Evolutionary conservation across 2,329 filamentous ascomycete genomes (phyloP), one percentile per base, ranked within the genome.

Genomic region (Neofusicoccum kwambonambiense): DNA sequence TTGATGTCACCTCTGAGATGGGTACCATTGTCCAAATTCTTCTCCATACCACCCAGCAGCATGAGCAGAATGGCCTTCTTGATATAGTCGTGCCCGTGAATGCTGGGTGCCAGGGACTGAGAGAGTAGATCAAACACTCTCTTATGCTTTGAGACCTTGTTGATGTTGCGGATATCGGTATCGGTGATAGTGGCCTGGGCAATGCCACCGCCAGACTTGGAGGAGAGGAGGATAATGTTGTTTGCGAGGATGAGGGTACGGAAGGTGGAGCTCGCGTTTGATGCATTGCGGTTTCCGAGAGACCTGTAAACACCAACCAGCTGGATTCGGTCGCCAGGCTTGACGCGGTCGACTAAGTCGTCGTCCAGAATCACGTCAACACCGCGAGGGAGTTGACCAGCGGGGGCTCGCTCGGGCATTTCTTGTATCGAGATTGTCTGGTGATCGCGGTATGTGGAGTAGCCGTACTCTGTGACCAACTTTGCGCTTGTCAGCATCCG

Each of bases 1-100:
- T 99, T 99, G 80, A 99, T 98, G 74, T 99, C 95, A 81, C 95
- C 95, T 85, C 95, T 90, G 76, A 99, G 81, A 86, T 99, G 95
- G 1, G 95, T 98, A 65, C 95, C 95, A 71, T 99, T 99, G 68
- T 98, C 95, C 64, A 99, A 80, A 73, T 99, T 99, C 84, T 99
- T 99, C 82, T 99, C 95, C 85, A 96, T 93, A 65, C 95, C 95
- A 73, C 95, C 91, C 13, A 99, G 83, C 34, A 99, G 85, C 91
- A 98, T 96, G 56, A 99, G 87, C 37, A 99, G 80, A 69, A 99
- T 96, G 0, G 95, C 95, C 79, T 96, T 97, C 79, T 99, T 99
- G 80, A 99, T 96, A 76, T 97, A 91, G 73, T 96, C 93, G 72
- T 99, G 95, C 0, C 95, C 95, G 73, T 92, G 97, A 66, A 99